Percentiles rank a stretch among this genome's conserved stretches.
Conservation (phyloP, 345 rosid genomes). For the Citrus inodora region DNA sequence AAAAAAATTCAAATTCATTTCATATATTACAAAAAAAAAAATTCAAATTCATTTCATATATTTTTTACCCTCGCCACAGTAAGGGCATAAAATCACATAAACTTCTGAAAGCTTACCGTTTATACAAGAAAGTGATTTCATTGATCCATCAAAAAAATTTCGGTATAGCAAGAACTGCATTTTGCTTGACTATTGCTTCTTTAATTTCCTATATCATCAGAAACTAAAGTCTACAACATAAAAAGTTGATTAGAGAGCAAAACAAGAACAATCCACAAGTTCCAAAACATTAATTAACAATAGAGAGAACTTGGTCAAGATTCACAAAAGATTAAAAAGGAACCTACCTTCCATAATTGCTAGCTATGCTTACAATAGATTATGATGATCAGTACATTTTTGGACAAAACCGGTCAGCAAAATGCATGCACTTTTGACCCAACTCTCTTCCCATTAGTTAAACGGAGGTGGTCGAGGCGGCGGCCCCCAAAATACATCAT, state of each 20-base stretch:
- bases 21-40: too few relatives aligned
- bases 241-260: constrained; percentile 1
- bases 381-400: constrained; percentile 6
- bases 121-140: background rate
- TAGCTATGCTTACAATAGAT: constrained; percentile 22
- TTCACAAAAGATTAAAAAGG: constrained; percentile 15
- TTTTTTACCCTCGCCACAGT: background rate
- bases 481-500: constrained; percentile 74
- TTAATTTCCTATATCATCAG: constrained; percentile 20
- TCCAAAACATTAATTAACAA: constrained; percentile 7
- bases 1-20: too few relatives aligned
- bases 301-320: constrained; percentile 7
- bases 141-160: constrained; percentile 6
- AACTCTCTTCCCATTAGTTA: constrained; percentile 17
- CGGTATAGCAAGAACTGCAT: constrained; percentile 1
- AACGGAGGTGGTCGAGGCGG: constrained; percentile 66
- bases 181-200: background rate
- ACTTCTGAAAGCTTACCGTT: constrained; percentile 23
- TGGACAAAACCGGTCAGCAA: constrained; percentile 22
- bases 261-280: background rate
- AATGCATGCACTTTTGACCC: background rate
- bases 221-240: constrained; percentile 14
- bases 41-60: background rate
- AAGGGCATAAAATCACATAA: background rate
- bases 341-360: constrained; percentile 16